Evolutionary conservation across 192 early-diverging fungal genomes (phyloP).

Genomic region (Coemansia sp.): DNA sequence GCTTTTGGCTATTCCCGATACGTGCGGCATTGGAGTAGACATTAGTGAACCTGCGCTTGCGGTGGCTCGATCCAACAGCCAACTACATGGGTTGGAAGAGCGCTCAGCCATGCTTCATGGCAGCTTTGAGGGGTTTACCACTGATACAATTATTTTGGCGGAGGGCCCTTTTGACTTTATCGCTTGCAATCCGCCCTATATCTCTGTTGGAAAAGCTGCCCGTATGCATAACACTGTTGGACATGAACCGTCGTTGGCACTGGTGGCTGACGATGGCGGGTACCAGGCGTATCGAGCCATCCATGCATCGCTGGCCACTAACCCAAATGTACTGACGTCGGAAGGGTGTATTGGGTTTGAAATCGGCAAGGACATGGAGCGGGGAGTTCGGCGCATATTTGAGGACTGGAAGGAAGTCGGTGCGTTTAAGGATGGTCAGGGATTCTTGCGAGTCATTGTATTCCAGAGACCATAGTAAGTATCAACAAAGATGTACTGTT

Average conservation of each 20-base stretch:
- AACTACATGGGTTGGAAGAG: conserved; percentile 26
- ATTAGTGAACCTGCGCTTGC: conserved; percentile 57
- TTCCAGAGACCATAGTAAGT: conserved; percentile 26
- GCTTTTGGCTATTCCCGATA: conserved; percentile 29
- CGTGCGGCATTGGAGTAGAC: conserved; percentile 65
- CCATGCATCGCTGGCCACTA: conserved; percentile 21
- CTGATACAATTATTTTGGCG: conserved; percentile 8
- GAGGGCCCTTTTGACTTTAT: conserved; percentile 58
- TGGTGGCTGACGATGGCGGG: conserved; percentile 63
- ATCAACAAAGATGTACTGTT: background rate
- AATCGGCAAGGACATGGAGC: conserved; percentile 62
- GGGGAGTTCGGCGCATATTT: conserved; percentile 55
- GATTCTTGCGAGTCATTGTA: conserved; percentile 60
- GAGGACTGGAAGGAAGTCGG: conserved; percentile 42
- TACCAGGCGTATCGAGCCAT: conserved; percentile 61
- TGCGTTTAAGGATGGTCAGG: conserved; percentile 51
- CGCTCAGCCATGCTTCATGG: conserved; percentile 39
- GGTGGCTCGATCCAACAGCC: conserved; percentile 56
- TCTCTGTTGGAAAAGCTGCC: conserved; percentile 42
- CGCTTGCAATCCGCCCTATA: conserved; percentile 74
- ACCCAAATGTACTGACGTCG: conserved; percentile 23
- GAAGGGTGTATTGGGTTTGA: conserved; percentile 55
- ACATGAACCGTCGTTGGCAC: conserved; percentile 64
- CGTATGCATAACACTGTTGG: conserved; percentile 41
- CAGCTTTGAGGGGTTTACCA: conserved; percentile 51